Percentiles rank a stretch among this genome's conserved stretches.
These are phyloP conservation scores for Globomyces pollinis-pini DNA, from an alignment of 192 early-diverging fungal species.

Conservation along the genomic window DNA sequence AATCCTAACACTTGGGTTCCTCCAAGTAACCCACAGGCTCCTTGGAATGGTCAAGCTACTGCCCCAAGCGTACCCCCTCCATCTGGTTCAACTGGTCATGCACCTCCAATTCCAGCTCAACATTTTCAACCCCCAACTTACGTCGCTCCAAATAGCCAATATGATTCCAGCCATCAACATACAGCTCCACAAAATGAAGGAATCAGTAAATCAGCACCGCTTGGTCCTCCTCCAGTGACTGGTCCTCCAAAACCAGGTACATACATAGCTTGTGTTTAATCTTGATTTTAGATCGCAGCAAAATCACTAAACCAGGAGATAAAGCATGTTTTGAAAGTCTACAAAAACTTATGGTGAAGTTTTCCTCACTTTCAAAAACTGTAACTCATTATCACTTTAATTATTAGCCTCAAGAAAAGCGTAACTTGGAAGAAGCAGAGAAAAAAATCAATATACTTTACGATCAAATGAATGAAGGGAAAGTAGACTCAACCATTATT, in stretches of 20 bases:
- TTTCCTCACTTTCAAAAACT: neutral
- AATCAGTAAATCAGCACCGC: neutral
- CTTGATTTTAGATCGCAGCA: conserved; percentile 54
- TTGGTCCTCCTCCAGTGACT: neutral
- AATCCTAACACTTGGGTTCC: neutral
- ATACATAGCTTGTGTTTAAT: neutral
- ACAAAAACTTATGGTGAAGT: conserved; percentile 16
- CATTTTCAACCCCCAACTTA: conserved; percentile 7
- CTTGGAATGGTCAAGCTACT: neutral
- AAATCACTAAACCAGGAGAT: conserved; percentile 63
- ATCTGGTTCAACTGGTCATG: neutral
- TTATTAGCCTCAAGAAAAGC: conserved; percentile 63
- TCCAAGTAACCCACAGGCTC: neutral
- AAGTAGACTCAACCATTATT: conserved; percentile 54
- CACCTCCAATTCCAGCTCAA: neutral
- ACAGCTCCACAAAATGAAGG: neutral
- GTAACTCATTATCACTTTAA: neutral
- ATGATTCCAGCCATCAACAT: neutral
- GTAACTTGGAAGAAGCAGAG: conserved; percentile 76
- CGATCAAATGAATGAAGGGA: conserved; percentile 79
- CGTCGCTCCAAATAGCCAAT: neutral
- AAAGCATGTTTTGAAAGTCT: conserved; percentile 56
- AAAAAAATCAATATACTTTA: conserved; percentile 71
- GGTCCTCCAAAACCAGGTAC: neutral
- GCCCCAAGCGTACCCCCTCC: neutral